Evolutionary conservation across 108 stramenopile genomes (phyloP).

Genomic region (Nitzschia sp.): DNA sequence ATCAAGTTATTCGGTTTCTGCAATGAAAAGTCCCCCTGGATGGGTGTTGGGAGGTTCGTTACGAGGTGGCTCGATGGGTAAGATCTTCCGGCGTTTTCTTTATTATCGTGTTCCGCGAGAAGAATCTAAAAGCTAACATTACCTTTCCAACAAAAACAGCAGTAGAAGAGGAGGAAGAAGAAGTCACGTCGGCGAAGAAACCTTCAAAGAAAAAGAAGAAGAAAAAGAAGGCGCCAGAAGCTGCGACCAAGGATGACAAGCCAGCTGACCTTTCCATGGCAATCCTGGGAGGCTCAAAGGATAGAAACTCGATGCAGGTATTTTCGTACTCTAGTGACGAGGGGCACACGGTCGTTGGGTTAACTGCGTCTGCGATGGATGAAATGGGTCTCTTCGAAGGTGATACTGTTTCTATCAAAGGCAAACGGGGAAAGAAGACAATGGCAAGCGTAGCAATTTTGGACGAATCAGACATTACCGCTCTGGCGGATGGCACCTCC

Average conservation of each 20-base stretch:
- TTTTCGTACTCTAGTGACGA: conserved; percentile 66
- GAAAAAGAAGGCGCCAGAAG: conserved; percentile 16
- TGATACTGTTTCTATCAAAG: conserved; percentile 83
- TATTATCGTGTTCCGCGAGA: too few species aligned
- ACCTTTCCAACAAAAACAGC: not conserved
- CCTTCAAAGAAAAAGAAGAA: conserved; percentile 36
- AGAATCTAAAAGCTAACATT: not conserved
- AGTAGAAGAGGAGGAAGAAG: conserved; percentile 26
- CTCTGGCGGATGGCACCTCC: conserved; percentile 44
- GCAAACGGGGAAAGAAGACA: conserved; percentile 82
- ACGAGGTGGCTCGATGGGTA: conserved; percentile 40
- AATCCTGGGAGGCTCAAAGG: conserved; percentile 53
- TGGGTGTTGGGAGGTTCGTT: conserved; percentile 18
- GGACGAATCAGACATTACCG: conserved; percentile 57
- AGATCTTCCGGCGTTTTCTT: too few species aligned
- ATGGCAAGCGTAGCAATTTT: conserved; percentile 78
- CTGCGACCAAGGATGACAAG: conserved; percentile 1
- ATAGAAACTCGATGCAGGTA: conserved; percentile 69
- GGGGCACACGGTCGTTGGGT: conserved; percentile 83
- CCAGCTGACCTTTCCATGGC: conserved; percentile 61
- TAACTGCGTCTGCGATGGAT: conserved; percentile 76
- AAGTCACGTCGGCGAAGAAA: conserved; percentile 6
- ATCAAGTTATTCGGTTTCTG: not conserved
- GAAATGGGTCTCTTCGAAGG: conserved; percentile 86
- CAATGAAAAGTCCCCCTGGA: conserved; percentile 9